A percentile compares a stretch with the other conserved stretches of the same genome.
Conservation (phyloP, 129 eudicot species). For the Lactuca saligna region DNA sequence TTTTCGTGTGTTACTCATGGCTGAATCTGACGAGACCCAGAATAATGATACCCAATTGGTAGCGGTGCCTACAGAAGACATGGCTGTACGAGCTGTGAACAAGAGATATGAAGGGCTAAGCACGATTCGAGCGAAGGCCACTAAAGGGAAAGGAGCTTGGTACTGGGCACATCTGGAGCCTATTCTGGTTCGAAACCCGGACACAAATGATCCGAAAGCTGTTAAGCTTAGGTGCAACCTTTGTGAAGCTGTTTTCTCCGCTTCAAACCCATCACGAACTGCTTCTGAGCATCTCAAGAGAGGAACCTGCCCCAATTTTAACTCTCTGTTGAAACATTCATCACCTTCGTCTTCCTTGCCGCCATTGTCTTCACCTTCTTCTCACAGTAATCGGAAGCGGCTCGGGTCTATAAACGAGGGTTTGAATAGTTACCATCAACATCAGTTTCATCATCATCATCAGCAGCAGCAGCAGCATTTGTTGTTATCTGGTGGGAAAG, state of each 20-base stretch:
- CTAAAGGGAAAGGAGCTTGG: constrained; percentile 82
- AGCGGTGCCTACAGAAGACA: constrained; percentile 39
- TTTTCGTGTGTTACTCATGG: constrained; percentile 35
- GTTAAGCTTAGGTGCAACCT: constrained; percentile 65
- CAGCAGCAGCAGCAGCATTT: constrained; percentile 32
- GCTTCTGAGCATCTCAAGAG: constrained; percentile 79
- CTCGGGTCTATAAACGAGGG: constrained; percentile 19
- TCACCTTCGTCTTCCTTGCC: constrained; percentile 41
- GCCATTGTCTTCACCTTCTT: constrained; percentile 55
- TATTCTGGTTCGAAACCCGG: constrained; percentile 44
- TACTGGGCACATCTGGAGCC: constrained; percentile 81
- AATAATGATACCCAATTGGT: constrained; percentile 28
- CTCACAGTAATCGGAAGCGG: constrained; percentile 38
- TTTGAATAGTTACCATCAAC: constrained; percentile 12
- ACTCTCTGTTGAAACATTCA: constrained; percentile 43
- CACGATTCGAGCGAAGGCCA: constrained; percentile 59
- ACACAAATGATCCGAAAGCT: constrained; percentile 52
- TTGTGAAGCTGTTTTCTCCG: constrained; percentile 65
- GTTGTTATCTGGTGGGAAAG: constrained; percentile 68
- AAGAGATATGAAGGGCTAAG: constrained; percentile 62
- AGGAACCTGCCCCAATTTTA: constrained; percentile 74
- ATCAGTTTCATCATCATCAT: not conserved
- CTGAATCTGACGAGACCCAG: constrained; percentile 34
- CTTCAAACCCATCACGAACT: constrained; percentile 80
- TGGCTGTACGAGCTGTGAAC: constrained; percentile 42